Conservation (phyloP, 495 filamentous ascomycete genomes). For the Hypoxylon crocopeplum region DNA sequence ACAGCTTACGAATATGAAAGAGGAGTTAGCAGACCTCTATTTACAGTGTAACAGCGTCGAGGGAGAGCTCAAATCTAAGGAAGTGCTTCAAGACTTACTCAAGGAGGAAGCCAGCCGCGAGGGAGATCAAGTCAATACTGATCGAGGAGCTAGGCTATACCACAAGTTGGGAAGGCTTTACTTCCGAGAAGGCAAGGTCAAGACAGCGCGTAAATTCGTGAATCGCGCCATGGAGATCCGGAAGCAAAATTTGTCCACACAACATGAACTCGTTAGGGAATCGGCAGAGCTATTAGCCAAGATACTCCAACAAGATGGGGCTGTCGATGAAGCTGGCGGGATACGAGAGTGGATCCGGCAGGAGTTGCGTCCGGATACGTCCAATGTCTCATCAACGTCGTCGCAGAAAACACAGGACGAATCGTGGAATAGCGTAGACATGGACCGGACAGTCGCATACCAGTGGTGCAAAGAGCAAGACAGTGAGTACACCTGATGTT, state of each 20-base stretch:
- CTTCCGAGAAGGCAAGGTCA: slow-evolving; percentile 14
- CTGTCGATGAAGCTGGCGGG: slow-evolving; percentile 31
- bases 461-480: slow-evolving; percentile 35
- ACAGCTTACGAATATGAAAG: slow-evolving; percentile 29
- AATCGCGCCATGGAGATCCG: slow-evolving; percentile 22
- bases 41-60: slow-evolving; percentile 18
- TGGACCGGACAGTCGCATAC: slow-evolving; percentile 16
- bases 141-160: slow-evolving; percentile 32
- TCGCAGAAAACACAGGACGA: background rate
- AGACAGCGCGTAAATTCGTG: slow-evolving; percentile 20
- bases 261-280: slow-evolving; percentile 22
- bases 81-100: slow-evolving; percentile 20
- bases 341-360: slow-evolving; percentile 19
- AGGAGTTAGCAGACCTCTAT: slow-evolving; percentile 33
- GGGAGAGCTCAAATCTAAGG: slow-evolving; percentile 20
- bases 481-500: too few relatives aligned
- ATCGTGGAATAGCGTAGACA: background rate
- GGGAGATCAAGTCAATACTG: slow-evolving; percentile 4
- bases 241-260: slow-evolving; percentile 8
- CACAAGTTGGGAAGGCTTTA: slow-evolving; percentile 36
- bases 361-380: slow-evolving; percentile 3
- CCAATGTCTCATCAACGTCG: background rate
- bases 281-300: slow-evolving; percentile 28
- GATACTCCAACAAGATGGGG: slow-evolving; percentile 7
- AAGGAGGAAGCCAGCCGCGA: slow-evolving; percentile 10